phyloP scores from a whole-genome alignment of 129 eudicot species.

The Artemisia tridentata region DNA sequence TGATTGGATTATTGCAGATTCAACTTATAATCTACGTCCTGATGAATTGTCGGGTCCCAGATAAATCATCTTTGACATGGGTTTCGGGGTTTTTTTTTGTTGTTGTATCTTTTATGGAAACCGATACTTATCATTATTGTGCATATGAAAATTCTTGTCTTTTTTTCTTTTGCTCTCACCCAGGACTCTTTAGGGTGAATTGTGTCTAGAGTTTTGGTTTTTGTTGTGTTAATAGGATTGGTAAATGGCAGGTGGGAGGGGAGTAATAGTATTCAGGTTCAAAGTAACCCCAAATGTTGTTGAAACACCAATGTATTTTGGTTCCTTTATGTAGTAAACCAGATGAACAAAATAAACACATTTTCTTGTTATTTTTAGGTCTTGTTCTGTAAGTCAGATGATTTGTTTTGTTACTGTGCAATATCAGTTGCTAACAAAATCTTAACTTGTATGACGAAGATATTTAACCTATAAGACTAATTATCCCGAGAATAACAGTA shows the following conservation, averaged over 20 bases:
- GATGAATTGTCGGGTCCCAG: constrained; percentile 88
- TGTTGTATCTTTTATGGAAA: background rate
- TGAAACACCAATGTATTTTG: constrained; percentile 23
- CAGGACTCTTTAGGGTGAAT: constrained; percentile 22
- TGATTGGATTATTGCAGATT: constrained; percentile 74
- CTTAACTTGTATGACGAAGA: too few species aligned
- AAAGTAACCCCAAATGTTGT: constrained; percentile 18
- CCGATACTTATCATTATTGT: constrained; percentile 28
- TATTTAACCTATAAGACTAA: too few species aligned
- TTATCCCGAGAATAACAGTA: too few species aligned
- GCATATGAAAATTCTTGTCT: constrained; percentile 31
- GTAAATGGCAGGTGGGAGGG: constrained; percentile 23
- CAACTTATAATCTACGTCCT: constrained; percentile 70
- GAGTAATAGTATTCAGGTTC: constrained; percentile 20
- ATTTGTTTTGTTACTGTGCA: background rate
- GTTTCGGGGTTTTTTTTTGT: background rate
- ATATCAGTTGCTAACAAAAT: too few species aligned
- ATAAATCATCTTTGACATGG: constrained; percentile 31
- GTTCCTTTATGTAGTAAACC: constrained; percentile 30
- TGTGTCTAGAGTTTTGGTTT: constrained; percentile 40
- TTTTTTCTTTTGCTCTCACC: constrained; percentile 4
- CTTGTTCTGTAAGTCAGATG: background rate
- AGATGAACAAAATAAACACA: constrained; percentile 33
- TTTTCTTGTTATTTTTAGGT: constrained; percentile 22
- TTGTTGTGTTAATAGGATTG: constrained; percentile 36